These are phyloP conservation scores for Yamadazyma takamatsuzukensis DNA, from an alignment of 805 yeast species.

Conservation along the genomic window DNA sequence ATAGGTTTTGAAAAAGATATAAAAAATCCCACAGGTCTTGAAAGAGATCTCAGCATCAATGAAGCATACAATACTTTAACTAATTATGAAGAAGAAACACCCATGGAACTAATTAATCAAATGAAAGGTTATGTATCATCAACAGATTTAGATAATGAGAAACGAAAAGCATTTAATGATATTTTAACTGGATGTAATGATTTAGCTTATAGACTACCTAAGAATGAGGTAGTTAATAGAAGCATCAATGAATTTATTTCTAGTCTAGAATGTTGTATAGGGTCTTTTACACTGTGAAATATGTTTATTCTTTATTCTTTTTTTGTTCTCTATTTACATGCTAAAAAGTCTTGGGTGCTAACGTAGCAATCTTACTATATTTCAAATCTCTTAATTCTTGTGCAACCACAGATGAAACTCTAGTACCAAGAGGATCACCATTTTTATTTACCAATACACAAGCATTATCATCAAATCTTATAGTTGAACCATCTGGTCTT, in stretches of 20 bases:
- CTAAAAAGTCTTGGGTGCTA: constrained; percentile 69
- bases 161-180: constrained; percentile 9
- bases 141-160: constrained; percentile 5
- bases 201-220: constrained; percentile 12
- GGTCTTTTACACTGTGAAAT: constrained; percentile 6
- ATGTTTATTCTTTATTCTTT: background rate
- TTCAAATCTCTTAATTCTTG: constrained; percentile 82
- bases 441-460: constrained; percentile 91
- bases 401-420: constrained; percentile 88
- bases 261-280: constrained; percentile 16
- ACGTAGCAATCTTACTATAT: constrained; percentile 78
- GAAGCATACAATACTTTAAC: constrained; percentile 15
- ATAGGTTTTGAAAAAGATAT: too few relatives aligned
- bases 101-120: constrained; percentile 12
- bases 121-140: constrained; percentile 14
- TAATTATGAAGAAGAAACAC: constrained; percentile 6
- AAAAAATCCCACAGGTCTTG: too few relatives aligned
- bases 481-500: constrained; percentile 82
- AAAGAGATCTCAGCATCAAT: constrained; percentile 10
- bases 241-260: constrained; percentile 16
- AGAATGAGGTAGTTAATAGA: constrained; percentile 9
- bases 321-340: constrained; percentile 1
- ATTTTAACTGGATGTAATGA: constrained; percentile 13
- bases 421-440: constrained; percentile 91
- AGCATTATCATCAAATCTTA: constrained; percentile 93